Conservation (phyloP, 371 early-diverging fungal genomes). For the Capillidium rhysosporum region DNA sequence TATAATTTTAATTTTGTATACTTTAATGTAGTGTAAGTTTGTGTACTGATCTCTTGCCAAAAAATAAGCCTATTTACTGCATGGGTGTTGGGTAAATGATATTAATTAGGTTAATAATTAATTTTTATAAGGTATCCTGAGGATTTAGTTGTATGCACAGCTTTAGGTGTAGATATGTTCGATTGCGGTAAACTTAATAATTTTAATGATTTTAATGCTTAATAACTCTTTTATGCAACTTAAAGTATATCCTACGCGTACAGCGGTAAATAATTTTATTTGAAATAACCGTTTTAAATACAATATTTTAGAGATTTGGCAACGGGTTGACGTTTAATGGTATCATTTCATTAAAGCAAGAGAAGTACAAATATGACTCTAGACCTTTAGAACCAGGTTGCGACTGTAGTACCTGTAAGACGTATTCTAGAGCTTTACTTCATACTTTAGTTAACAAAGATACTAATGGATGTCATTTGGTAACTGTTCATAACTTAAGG, state of each 20-base stretch:
- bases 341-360: constrained; percentile 41
- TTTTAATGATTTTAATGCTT: background rate
- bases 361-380: constrained; percentile 37
- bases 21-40: constrained; percentile 30
- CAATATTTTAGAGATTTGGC: constrained; percentile 53
- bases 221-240: background rate
- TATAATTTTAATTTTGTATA: background rate
- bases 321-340: constrained; percentile 71
- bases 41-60: constrained; percentile 70
- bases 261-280: constrained; percentile 37
- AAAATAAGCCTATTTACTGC: constrained; percentile 80
- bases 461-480: constrained; percentile 78
- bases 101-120: background rate
- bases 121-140: constrained; percentile 64
- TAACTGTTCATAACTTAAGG: constrained; percentile 78
- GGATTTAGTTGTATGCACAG: constrained; percentile 82
- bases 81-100: constrained; percentile 83
- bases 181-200: constrained; percentile 37
- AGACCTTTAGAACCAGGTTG: constrained; percentile 69
- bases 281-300: background rate
- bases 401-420: constrained; percentile 67
- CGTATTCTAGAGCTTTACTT: constrained; percentile 62
- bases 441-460: constrained; percentile 55
- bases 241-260: constrained; percentile 83
- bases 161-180: constrained; percentile 91